Conservation (phyloP, 202 grass and related monocot species). For the Bolboschoenoplectus hybrid region DNA sequence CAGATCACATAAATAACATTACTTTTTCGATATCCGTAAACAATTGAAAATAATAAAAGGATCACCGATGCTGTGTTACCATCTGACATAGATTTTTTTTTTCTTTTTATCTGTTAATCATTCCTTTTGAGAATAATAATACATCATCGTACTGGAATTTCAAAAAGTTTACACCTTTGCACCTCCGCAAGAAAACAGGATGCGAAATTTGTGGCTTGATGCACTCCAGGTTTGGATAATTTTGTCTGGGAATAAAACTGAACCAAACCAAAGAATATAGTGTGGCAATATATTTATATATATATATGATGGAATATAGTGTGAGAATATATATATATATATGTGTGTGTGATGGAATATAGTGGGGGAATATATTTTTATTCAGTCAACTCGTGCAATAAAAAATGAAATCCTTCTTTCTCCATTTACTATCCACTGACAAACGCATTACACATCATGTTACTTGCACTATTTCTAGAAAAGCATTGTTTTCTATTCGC, state of each 20-base stretch:
- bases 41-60: no score
- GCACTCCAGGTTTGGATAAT: conserved; percentile 27
- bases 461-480: no score
- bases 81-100: no score
- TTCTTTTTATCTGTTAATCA: background rate
- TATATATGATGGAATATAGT: background rate
- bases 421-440: no score
- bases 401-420: background rate
- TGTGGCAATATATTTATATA: background rate
- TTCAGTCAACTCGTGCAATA: conserved; percentile 8
- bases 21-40: no score
- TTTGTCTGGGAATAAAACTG: conserved; percentile 21
- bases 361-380: no score
- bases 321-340: no score
- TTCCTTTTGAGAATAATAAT: background rate
- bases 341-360: background rate
- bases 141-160: background rate
- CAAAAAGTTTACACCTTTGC: background rate
- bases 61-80: no score
- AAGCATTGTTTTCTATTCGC: no score
- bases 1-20: no score
- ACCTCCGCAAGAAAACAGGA: background rate
- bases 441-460: no score
- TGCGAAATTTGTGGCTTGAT: conserved; percentile 30
- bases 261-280: background rate